These are phyloP conservation scores for Trichoderma asperelloides DNA, from an alignment of 495 filamentous ascomycete genomes.

Conservation along the genomic window DNA sequence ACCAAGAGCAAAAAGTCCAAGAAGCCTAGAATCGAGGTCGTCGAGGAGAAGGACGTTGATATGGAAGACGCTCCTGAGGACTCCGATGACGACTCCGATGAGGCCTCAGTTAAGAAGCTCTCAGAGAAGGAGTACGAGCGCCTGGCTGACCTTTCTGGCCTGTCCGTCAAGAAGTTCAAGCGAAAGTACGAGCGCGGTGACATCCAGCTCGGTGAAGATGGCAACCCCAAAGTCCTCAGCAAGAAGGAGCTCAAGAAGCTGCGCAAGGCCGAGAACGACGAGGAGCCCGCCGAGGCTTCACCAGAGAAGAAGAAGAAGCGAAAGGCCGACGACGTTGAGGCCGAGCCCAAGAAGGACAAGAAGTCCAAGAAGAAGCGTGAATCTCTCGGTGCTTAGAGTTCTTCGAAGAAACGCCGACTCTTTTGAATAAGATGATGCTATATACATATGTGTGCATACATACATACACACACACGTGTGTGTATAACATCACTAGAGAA, in stretches of 20 bases:
- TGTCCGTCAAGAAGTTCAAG: conserved; percentile 61
- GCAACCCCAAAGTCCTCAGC: conserved; percentile 51
- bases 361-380: conserved; percentile 78
- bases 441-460: neutral
- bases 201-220: conserved; percentile 49
- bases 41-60: conserved; percentile 17
- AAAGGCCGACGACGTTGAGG: conserved; percentile 25
- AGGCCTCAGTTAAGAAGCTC: conserved; percentile 22
- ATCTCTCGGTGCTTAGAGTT: conserved; percentile 76
- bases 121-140: conserved; percentile 42
- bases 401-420: conserved; percentile 15
- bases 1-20: conserved; percentile 48
- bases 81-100: conserved; percentile 30
- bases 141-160: conserved; percentile 51
- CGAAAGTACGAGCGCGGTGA: conserved; percentile 62
- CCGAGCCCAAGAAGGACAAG: conserved; percentile 38
- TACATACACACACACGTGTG: neutral
- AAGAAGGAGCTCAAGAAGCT: conserved; percentile 73
- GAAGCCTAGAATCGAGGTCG: conserved; percentile 45
- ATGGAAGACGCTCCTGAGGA: conserved; percentile 20
- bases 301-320: conserved; percentile 32
- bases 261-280: conserved; percentile 51
- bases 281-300: conserved; percentile 40
- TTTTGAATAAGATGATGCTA: neutral
- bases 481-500: neutral